Evolutionary conservation across 1,284 basidiomycete species (phyloP).

Genomic region (Mycosarcoma mackinlayi): DNA sequence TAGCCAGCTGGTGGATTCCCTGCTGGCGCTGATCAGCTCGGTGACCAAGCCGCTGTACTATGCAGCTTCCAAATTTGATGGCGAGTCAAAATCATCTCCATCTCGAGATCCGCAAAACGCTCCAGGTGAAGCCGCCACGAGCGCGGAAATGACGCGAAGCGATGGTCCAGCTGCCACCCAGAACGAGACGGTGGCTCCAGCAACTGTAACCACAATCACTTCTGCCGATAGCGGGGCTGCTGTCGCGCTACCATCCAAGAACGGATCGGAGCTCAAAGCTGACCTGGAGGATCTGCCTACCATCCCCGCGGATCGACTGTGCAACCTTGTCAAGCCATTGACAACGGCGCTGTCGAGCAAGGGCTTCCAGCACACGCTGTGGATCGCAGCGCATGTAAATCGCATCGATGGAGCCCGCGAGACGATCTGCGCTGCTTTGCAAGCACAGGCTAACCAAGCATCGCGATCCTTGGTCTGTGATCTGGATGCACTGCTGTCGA

Average conservation of each 20-base stretch:
- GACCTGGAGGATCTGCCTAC: constrained; percentile 18
- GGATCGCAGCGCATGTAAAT: constrained; percentile 62
- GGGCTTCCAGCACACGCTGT: constrained; percentile 67
- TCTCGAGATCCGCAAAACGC: background rate
- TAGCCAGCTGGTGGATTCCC: constrained; percentile 62
- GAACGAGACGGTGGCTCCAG: constrained; percentile 7
- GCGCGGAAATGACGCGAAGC: constrained; percentile 38
- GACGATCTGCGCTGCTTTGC: constrained; percentile 58
- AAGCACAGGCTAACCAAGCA: constrained; percentile 57
- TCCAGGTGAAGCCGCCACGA: constrained; percentile 21
- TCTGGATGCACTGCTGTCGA: constrained; percentile 57
- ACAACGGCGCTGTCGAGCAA: constrained; percentile 61
- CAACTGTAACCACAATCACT: background rate
- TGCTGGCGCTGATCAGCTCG: constrained; percentile 61
- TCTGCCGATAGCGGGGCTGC: constrained; percentile 1
- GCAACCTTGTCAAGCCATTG: constrained; percentile 62
- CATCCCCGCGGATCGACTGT: constrained; percentile 58
- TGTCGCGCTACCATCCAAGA: background rate
- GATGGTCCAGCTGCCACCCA: constrained; percentile 6
- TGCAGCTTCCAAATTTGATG: constrained; percentile 20
- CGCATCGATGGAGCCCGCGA: constrained; percentile 57
- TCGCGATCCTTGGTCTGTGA: constrained; percentile 50
- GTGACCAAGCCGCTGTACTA: constrained; percentile 61
- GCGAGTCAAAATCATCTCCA: constrained; percentile 20
- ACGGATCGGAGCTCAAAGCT: background rate